Conservation (phyloP, 2,329 filamentous ascomycete genomes). For the Leptographium galeiforme region DNA sequence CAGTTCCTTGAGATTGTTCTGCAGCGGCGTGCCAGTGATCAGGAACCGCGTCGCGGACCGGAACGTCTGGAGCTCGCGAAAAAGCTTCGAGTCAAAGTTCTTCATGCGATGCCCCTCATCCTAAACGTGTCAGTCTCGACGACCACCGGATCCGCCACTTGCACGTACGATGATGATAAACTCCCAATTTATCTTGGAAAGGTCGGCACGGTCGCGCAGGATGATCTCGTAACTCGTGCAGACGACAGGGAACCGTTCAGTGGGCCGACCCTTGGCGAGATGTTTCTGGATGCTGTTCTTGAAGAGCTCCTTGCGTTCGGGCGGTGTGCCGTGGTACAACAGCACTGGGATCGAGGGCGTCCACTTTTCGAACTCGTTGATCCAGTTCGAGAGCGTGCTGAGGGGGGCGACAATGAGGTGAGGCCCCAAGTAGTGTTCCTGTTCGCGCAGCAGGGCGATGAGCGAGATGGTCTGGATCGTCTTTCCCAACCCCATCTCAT, state of each 20-base stretch:
- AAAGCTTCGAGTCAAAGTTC: slow-evolving; percentile 86
- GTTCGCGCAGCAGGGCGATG: slow-evolving; percentile 75
- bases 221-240: slow-evolving; percentile 96
- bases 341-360: slow-evolving; percentile 77
- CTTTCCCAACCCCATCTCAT: slow-evolving; percentile 90
- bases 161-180: slow-evolving; percentile 75
- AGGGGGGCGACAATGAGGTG: slow-evolving; percentile 84
- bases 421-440: slow-evolving; percentile 69
- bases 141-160: background rate
- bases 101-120: slow-evolving; percentile 97
- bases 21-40: slow-evolving; percentile 87
- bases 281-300: slow-evolving; percentile 56
- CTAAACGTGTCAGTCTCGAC: slow-evolving; percentile 22
- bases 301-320: slow-evolving; percentile 65
- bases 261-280: slow-evolving; percentile 46
- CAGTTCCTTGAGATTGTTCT: slow-evolving; percentile 88
- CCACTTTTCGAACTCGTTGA: slow-evolving; percentile 86
- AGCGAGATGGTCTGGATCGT: slow-evolving; percentile 84
- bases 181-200: slow-evolving; percentile 83
- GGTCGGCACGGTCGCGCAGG: slow-evolving; percentile 69
- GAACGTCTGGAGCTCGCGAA: slow-evolving; percentile 78
- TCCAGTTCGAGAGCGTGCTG: slow-evolving; percentile 90
- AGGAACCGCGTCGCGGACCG: slow-evolving; percentile 80
- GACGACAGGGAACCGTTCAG: slow-evolving; percentile 69
- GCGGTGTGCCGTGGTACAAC: slow-evolving; percentile 77